These are phyloP conservation scores for Epichloe elymi DNA, from an alignment of 2,329 filamentous ascomycete species.

Conservation along the genomic window DNA sequence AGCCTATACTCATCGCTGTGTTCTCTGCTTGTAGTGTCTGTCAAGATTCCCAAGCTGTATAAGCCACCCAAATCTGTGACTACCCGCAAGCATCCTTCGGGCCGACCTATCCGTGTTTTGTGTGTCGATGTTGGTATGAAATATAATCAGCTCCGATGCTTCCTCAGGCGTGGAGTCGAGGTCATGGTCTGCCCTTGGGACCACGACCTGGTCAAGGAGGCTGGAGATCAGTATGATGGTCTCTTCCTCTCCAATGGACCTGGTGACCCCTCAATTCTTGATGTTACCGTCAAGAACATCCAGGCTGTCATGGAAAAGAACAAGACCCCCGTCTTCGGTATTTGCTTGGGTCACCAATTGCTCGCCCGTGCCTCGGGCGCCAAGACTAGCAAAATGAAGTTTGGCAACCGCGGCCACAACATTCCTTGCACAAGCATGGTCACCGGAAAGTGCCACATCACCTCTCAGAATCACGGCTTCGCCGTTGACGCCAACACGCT, in stretches of 20 bases:
- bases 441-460: constrained; percentile 95
- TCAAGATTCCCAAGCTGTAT: constrained; percentile 75
- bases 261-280: constrained; percentile 81
- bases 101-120: constrained; percentile 72
- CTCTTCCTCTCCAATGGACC: constrained; percentile 97
- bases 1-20: constrained; percentile 23
- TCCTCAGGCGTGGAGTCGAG: constrained; percentile 82
- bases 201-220: constrained; percentile 70
- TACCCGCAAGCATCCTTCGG: constrained; percentile 75
- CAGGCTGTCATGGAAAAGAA: constrained; percentile 62
- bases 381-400: constrained; percentile 93
- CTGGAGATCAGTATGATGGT: constrained; percentile 80
- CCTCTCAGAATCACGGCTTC: constrained; percentile 95
- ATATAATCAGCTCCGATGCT: constrained; percentile 92
- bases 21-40: constrained; percentile 54
- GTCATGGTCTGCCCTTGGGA: constrained; percentile 94
- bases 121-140: constrained; percentile 97
- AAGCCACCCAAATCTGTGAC: constrained; percentile 57
- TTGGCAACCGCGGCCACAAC: constrained; percentile 97
- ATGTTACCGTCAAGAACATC: constrained; percentile 68
- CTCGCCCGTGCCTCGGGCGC: constrained; percentile 81
- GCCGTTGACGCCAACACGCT: constrained; percentile 75
- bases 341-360: constrained; percentile 92
- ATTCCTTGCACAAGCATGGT: constrained; percentile 95
- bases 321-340: constrained; percentile 82